Percentiles rank a stretch among this genome's conserved stretches.
These are phyloP conservation scores for Ogataea allantospora DNA, from an alignment of 805 yeast genomes.

Conservation along the genomic window DNA sequence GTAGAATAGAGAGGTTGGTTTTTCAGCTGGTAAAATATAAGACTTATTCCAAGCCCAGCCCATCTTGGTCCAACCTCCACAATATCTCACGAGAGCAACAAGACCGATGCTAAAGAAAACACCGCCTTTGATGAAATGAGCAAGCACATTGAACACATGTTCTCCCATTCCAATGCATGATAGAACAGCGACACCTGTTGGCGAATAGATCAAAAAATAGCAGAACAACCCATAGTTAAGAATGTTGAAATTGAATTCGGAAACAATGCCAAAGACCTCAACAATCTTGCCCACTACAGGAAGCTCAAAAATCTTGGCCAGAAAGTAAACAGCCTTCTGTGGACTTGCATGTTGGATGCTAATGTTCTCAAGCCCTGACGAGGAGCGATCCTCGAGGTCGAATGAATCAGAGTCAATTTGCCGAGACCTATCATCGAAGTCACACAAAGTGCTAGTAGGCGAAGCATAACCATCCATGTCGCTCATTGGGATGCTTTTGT, in stretches of 20 bases:
- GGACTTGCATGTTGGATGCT: constrained; percentile 6
- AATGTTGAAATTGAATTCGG: constrained; percentile 43
- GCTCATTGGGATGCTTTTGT: constrained; percentile 30
- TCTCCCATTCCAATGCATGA: constrained; percentile 65
- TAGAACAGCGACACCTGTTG: constrained; percentile 62
- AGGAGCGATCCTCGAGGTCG: constrained; percentile 21
- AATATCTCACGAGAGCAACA: constrained; percentile 78
- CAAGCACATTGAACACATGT: constrained; percentile 75
- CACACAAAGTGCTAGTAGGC: constrained; percentile 38
- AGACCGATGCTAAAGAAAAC: constrained; percentile 78
- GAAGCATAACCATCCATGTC: constrained; percentile 24
- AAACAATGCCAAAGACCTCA: constrained; percentile 27
- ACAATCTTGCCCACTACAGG: constrained; percentile 18
- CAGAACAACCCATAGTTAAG: constrained; percentile 66
- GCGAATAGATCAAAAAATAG: constrained; percentile 54
- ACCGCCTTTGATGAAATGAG: constrained; percentile 96
- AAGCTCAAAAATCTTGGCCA: constrained; percentile 37
- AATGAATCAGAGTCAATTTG: constrained; percentile 23
- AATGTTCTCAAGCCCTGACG: constrained; percentile 4
- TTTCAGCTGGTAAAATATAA: constrained; percentile 28
- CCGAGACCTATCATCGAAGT: constrained; percentile 26
- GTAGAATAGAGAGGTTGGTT: constrained; percentile 31
- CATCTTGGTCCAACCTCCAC: constrained; percentile 69
- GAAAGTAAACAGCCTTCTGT: constrained; percentile 24
- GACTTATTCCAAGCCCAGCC: constrained; percentile 91